These are phyloP conservation scores for Xylaria sp. DNA, from an alignment of 495 filamentous ascomycete species.

Conservation along the genomic window DNA sequence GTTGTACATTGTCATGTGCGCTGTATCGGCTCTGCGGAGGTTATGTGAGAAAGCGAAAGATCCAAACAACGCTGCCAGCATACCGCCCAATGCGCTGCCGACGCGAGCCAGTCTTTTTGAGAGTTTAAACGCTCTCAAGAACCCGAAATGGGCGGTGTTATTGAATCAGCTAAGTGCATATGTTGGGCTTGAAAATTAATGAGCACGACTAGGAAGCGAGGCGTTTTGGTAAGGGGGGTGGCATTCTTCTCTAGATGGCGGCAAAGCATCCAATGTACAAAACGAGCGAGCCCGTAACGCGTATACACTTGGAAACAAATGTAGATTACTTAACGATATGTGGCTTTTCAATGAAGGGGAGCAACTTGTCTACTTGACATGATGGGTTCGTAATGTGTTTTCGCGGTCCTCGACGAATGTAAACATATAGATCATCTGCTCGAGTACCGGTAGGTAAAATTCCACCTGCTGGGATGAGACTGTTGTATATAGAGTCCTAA, in stretches of 20 bases:
- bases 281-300: constrained; percentile 22
- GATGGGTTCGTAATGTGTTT: not conserved
- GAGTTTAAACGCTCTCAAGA: constrained; percentile 65
- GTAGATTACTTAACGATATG: constrained; percentile 26
- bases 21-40: constrained; percentile 71
- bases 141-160: constrained; percentile 60
- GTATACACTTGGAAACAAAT: constrained; percentile 26
- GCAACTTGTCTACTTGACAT: not conserved
- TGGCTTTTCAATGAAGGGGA: constrained; percentile 11
- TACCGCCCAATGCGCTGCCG: constrained; percentile 72
- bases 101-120: constrained; percentile 73
- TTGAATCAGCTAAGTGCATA: constrained; percentile 77
- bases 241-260: constrained; percentile 24
- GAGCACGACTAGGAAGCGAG: constrained; percentile 30
- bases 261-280: constrained; percentile 26
- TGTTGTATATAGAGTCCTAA: not conserved
- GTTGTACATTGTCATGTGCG: constrained; percentile 70
- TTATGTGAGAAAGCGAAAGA: constrained; percentile 76
- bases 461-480: not conserved
- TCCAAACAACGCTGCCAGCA: constrained; percentile 56
- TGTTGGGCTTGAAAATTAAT: constrained; percentile 64
- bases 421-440: not conserved
- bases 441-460: not conserved
- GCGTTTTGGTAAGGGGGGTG: constrained; percentile 27
- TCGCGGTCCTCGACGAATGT: not conserved